Base-by-base conservation (phyloP, 495 filamentous ascomycete genomes). In the Pyrenopolyporus hunteri region DNA sequence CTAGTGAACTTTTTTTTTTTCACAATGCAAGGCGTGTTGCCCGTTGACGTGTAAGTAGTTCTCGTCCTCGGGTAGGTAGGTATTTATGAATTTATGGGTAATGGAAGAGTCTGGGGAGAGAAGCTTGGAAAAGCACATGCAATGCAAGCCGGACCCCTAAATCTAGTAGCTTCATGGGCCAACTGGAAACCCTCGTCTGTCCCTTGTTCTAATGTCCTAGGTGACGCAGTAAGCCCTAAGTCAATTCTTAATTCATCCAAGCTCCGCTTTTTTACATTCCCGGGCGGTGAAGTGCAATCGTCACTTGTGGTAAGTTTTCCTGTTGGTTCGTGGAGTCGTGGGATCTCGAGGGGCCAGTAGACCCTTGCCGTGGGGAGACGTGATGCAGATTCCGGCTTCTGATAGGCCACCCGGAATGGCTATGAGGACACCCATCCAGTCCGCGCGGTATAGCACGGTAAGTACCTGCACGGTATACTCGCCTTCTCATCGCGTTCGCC, bases 361-460 rank as follows among this genome's bases (percentile, higher is more conserved):
- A 66, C 57, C 63, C 63, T 48, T 52, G 45, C 52, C 35, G 37
- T 47, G 57, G 57, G 32, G 57, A 60, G 63, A 57, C 63, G 63
- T 66, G 63, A 57, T 66, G 51, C 57, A 51, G 52, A 53, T 66
- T 25, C 13, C 11, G 31, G 26, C 3, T 3, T 53, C 6, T 66
- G 40, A 66, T 66, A 61, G 63, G 63, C 20, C 4, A n/a, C 2
- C 16, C 19, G 37, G 37, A 23, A 42, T 20, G 10, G 26, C 37
- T 49, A 49, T 19, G 26, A 58, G 13, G 40, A 47, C 51, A 44
- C 32, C 53, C 43, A 45, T n/a, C 39, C 29, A 29, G 19, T 44
- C 26, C 35, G 44, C 13, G 10, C 43, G 54, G 14, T 49, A 43
- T 28, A 16, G 49, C 31, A 42, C 33, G 7, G 37, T n/a, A n/a